Base-by-base conservation (phyloP, 140 eudicot species). In the Oenanthe javanica region DNA sequence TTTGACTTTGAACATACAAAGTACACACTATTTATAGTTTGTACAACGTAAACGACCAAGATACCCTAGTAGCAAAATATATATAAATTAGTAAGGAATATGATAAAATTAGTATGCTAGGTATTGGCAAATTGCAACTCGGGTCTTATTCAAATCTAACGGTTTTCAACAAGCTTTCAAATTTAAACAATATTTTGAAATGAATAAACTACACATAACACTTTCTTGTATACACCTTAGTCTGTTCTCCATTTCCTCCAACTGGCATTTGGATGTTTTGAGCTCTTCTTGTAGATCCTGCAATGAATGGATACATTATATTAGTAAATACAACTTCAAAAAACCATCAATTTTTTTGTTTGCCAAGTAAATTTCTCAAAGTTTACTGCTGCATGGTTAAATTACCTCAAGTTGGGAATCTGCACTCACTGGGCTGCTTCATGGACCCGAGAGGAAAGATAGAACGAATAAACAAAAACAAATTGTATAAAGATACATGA, bases 221-320 rank as follows among this genome's bases (percentile, higher is more conserved):
- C 0, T 6, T 9, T n/a, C 3, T 61, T 61, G 38, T 21, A 9
- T 21, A 9, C 15, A 61, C 98, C 98, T 93, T 75, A 93, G 87
- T 54, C 91, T 84, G 77, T 84, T 91, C 83, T 91, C 95, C 93
- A 86, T 80, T 38, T 88, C 93, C 66, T 85, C 85, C 72, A 91
- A 66, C 54, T 88, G 93, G 55, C 89, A 83, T 84, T 84, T 91
- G 79, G 84, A 85, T 76, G 89, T 85, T 19, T 81, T 12, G 15
- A 93, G 83, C 69, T 93, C 98, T 84, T 88, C 91, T 23, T 89
- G 98, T 71, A 89, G 79, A 75, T 88, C 98, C 98, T 93, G 86
- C 36, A 21, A 23, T n/a, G 7, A 21, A 18, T 7, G 0, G 0
- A 19, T 7, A 59, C 3, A 9, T 21, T n/a, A n/a, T 9, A 61